Conservation (phyloP, 768 basidiomycete genomes). For the Boletellus ananas region DNA sequence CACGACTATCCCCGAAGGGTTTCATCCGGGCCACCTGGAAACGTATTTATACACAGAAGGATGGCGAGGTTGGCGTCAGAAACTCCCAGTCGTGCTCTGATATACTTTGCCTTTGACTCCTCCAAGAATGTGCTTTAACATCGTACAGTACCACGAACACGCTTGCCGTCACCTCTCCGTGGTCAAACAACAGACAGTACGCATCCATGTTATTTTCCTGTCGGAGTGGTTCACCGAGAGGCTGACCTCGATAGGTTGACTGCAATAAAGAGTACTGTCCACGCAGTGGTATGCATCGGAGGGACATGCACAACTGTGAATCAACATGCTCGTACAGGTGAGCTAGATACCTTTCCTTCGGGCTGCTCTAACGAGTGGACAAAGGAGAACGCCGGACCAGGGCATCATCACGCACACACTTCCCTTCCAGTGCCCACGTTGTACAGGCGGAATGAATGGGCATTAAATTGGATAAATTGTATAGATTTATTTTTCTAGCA, state of each 20-base stretch:
- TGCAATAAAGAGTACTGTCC: slow-evolving; percentile 40
- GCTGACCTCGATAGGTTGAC: slow-evolving; percentile 39
- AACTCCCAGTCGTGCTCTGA: slow-evolving; percentile 3
- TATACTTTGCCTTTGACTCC: background rate
- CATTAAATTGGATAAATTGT: slow-evolving; percentile 13
- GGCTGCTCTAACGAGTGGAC: background rate
- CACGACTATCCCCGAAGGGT: slow-evolving; percentile 5
- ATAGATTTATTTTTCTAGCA: background rate
- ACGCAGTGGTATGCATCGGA: slow-evolving; percentile 37
- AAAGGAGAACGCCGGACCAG: slow-evolving; percentile 30
- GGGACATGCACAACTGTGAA: slow-evolving; percentile 34
- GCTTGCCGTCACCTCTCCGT: slow-evolving; percentile 31
- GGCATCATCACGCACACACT: slow-evolving; percentile 22
- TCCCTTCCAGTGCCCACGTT: slow-evolving; percentile 12
- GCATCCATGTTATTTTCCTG: background rate
- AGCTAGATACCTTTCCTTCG: slow-evolving; percentile 1
- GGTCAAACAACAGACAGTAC: slow-evolving; percentile 35
- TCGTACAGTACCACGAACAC: slow-evolving; percentile 33
- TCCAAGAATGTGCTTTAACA: slow-evolving; percentile 31
- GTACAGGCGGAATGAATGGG: slow-evolving; percentile 23
- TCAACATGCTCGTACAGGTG: slow-evolving; percentile 38
- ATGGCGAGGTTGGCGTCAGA: background rate
- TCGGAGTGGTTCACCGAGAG: background rate
- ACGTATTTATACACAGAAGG: slow-evolving; percentile 23
- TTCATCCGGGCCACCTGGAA: background rate